These are phyloP conservation scores for Xylaria venustula DNA, from an alignment of 495 filamentous ascomycete genomes.

Conservation along the genomic window DNA sequence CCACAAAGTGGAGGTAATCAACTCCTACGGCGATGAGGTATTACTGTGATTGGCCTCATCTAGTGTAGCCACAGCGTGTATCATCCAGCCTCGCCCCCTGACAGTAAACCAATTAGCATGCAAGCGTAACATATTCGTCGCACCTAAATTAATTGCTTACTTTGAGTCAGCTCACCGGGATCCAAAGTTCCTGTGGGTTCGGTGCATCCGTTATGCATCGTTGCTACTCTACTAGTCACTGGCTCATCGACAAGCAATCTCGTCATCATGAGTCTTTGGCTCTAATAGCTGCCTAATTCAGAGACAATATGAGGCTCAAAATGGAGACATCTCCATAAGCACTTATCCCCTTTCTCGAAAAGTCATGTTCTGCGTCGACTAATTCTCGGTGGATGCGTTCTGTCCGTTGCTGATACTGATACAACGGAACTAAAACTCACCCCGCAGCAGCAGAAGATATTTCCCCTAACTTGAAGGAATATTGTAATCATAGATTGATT, in stretches of 20 bases:
- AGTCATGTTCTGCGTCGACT: background rate
- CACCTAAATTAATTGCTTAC: conserved; percentile 9
- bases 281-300: background rate
- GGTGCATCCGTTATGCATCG: conserved; percentile 2
- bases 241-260: background rate
- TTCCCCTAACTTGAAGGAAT: no score
- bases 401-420: no score
- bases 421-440: background rate
- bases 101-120: background rate
- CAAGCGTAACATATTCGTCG: background rate
- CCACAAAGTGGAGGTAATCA: background rate
- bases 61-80: background rate
- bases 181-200: background rate
- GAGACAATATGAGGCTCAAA: background rate
- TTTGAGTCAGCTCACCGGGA: background rate
- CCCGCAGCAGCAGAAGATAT: background rate
- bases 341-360: no score
- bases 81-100: background rate
- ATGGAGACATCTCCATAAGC: background rate
- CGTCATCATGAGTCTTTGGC: background rate
- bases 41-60: background rate
- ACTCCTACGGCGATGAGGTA: background rate
- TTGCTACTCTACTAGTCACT: background rate
- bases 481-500: no score
- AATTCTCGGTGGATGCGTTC: background rate